Evolutionary conservation across 1,284 basidiomycete species (phyloP).

Genomic region (Marasmius tenuissimus): DNA sequence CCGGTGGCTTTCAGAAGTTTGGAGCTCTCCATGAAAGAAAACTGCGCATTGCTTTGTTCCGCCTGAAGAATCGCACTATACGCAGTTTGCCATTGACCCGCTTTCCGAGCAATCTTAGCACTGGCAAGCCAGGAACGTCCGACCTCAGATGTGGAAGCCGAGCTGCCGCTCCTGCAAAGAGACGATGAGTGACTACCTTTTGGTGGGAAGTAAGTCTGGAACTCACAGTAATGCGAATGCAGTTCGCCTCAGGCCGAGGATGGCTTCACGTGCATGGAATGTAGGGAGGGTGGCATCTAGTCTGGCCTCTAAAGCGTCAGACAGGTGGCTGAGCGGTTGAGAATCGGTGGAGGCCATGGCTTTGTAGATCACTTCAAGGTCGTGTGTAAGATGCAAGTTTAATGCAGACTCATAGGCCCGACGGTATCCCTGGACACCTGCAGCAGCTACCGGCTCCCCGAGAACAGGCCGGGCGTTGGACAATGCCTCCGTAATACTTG

Average conservation of each 20-base stretch:
- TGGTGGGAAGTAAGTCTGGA: constrained; percentile 2
- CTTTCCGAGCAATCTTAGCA: constrained; percentile 94
- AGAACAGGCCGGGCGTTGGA: constrained; percentile 73
- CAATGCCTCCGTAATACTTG: constrained; percentile 52
- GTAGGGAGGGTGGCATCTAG: constrained; percentile 84
- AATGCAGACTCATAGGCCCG: constrained; percentile 87
- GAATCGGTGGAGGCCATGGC: constrained; percentile 36
- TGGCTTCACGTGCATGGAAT: constrained; percentile 89
- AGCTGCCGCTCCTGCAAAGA: not conserved
- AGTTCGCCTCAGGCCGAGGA: constrained; percentile 88
- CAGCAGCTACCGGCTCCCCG: constrained; percentile 81
- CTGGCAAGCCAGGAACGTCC: constrained; percentile 90
- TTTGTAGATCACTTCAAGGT: constrained; percentile 79
- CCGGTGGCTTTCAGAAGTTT: constrained; percentile 84
- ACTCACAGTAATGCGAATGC: constrained; percentile 77
- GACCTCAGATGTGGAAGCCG: constrained; percentile 47
- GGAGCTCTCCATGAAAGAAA: constrained; percentile 90
- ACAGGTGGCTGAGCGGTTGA: constrained; percentile 41
- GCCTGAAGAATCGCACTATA: constrained; percentile 97
- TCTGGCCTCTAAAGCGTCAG: constrained; percentile 55
- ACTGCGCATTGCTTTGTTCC: constrained; percentile 71
- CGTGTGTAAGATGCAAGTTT: constrained; percentile 86
- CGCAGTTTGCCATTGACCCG: constrained; percentile 94
- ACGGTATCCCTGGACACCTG: constrained; percentile 79
- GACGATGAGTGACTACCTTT: not conserved